Evolutionary conservation across 768 basidiomycete genomes (phyloP).

Genomic region (Pleurotus sapidus): DNA sequence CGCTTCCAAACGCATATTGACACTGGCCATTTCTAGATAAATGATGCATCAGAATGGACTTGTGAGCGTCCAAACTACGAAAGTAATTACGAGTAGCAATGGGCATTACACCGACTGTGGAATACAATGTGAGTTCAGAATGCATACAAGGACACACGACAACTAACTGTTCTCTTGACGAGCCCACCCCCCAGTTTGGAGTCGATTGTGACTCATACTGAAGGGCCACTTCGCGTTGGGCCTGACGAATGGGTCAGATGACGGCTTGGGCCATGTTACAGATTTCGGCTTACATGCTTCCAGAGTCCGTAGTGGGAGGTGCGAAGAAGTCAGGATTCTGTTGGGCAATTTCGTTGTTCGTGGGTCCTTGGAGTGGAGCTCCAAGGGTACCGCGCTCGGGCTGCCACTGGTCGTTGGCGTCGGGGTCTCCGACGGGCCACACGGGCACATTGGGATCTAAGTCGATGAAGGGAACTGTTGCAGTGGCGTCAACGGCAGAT

Average conservation of each 20-base stretch:
- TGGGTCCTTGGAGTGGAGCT: slow-evolving; percentile 39
- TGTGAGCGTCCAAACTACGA: background rate
- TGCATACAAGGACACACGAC: background rate
- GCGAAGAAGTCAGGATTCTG: slow-evolving; percentile 43
- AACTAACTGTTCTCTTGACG: slow-evolving; percentile 49
- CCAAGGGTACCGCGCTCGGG: slow-evolving; percentile 39
- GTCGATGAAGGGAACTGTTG: slow-evolving; percentile 40
- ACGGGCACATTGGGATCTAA: slow-evolving; percentile 43
- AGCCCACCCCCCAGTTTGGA: slow-evolving; percentile 60
- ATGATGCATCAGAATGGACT: too few species aligned
- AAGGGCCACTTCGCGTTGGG: slow-evolving; percentile 58
- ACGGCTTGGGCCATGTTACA: too few species aligned
- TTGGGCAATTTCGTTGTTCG: slow-evolving; percentile 34
- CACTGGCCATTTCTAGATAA: slow-evolving; percentile 36
- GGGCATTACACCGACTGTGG: slow-evolving; percentile 43
- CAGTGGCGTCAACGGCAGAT: slow-evolving; percentile 26
- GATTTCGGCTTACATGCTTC: slow-evolving; percentile 30
- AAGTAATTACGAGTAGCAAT: slow-evolving; percentile 41
- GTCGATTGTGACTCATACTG: slow-evolving; percentile 50
- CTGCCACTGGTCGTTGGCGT: slow-evolving; percentile 18
- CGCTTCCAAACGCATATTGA: slow-evolving; percentile 51
- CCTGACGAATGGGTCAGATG: slow-evolving; percentile 18
- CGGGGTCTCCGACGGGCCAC: slow-evolving; percentile 23
- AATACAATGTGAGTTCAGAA: background rate
- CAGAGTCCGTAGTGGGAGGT: slow-evolving; percentile 42